These are phyloP conservation scores for Backusella macrospora DNA, from an alignment of 192 early-diverging fungal species.

Conservation along the genomic window DNA sequence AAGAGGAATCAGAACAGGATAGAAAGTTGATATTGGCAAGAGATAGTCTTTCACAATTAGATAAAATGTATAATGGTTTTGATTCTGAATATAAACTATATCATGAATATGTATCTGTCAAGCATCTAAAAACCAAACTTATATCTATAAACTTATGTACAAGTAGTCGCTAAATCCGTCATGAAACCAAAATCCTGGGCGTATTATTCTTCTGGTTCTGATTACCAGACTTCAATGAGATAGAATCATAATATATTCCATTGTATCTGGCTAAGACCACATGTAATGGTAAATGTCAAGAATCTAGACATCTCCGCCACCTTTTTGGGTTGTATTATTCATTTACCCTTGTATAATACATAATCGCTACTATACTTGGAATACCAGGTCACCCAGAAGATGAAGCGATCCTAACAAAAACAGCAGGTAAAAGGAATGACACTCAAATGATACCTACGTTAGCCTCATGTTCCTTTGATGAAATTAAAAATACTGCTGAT, in stretches of 20 bases:
- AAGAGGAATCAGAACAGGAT: conserved; percentile 45
- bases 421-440: conserved; percentile 50
- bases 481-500: conserved; percentile 56
- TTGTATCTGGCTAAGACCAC: conserved; percentile 70
- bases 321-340: conserved; percentile 57
- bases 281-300: conserved; percentile 75
- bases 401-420: conserved; percentile 65
- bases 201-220: conserved; percentile 82
- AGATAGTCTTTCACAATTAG: conserved; percentile 52
- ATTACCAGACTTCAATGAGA: conserved; percentile 78
- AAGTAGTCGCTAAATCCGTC: conserved; percentile 53
- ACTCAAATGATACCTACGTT: conserved; percentile 81
- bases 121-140: too few species aligned
- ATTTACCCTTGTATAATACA: conserved; percentile 73
- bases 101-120: too few species aligned
- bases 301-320: conserved; percentile 63
- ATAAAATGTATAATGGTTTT: conserved; percentile 65
- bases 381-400: conserved; percentile 75
- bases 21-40: conserved; percentile 30
- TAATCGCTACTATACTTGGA: conserved; percentile 75
- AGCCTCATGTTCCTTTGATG: conserved; percentile 71
- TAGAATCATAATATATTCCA: conserved; percentile 82
- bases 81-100: conserved; percentile 61
- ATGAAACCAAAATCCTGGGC: conserved; percentile 73
- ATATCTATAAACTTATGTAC: not conserved